These are phyloP conservation scores for Ceriops tagal DNA, from an alignment of 345 rosid genomes.

Conservation along the genomic window DNA sequence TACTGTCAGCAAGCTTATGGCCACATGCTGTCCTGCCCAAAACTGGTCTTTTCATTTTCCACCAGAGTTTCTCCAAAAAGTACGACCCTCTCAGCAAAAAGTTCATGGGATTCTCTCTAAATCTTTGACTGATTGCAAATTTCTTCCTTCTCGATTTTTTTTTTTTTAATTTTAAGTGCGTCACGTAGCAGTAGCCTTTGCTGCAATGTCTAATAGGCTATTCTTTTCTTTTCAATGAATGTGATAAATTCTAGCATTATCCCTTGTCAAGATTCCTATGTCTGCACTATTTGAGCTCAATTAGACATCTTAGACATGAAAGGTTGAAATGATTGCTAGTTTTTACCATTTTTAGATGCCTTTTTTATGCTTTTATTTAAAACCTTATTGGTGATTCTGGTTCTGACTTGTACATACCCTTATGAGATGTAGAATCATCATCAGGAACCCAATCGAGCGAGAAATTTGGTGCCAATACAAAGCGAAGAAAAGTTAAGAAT, in stretches of 20 bases:
- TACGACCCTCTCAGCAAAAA: background rate
- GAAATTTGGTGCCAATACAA: background rate
- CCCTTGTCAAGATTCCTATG: no score
- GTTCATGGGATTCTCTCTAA: no score
- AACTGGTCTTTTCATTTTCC: conserved; percentile 17
- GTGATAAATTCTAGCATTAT: no score
- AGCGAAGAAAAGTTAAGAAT: conserved; percentile 19
- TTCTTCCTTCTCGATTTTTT: no score
- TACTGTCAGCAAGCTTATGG: conserved; percentile 6
- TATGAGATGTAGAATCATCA: conserved; percentile 17
- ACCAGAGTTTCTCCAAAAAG: conserved; percentile 6
- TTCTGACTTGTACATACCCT: background rate
- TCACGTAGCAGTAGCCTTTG: no score
- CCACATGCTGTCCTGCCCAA: conserved; percentile 12
- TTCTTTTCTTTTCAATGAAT: no score
- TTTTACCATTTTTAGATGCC: background rate
- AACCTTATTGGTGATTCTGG: background rate
- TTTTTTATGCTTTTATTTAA: background rate
- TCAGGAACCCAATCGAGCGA: conserved; percentile 27
- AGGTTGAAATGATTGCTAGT: no score
- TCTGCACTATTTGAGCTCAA: no score
- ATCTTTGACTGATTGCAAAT: no score
- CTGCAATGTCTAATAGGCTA: no score
- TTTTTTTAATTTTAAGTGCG: no score
- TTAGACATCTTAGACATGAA: no score